Base-by-base conservation (phyloP, 331 rosid species). In the Telfairia occidentalis region DNA sequence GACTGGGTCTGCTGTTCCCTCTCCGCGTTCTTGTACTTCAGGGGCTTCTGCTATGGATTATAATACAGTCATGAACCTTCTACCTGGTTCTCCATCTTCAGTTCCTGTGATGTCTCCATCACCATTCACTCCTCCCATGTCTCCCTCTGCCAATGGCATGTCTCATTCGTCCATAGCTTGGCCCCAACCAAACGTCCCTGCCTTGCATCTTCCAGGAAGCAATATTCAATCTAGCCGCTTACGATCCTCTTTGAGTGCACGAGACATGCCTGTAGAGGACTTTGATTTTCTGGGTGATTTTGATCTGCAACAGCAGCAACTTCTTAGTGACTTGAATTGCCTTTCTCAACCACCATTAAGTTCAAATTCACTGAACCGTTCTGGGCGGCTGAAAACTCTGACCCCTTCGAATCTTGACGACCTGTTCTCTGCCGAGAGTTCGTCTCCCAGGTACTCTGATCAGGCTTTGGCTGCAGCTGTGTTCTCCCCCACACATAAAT, bases 151-250 rank as follows among this genome's bases (percentile, higher is more conserved):
- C 16, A 89, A 86, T 71, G 98, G 91, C 84, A 90, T 92, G 84
- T 84, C 96, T 16, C 96, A 88, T 82, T 48, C 86, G 5, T 81
- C 95, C 6, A 75, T 79, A 54, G 86, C 86, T 57, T 92, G 98
- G 98, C 90, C 98, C 21, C 98, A 92, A 79, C 98, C 96, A 9
- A 92, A 92, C 66, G 90, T 92, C 46, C 98, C 98, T 7, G 91
- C 92, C 48, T 78, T 92, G 84, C 97, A 89, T 89, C 96, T 92
- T 21, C 90, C 97, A 0, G 96, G 93, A 76, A 90, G 97, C 85
- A 92, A 87, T 84, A 37, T 90, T 57, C 96, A 89, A 76, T 92
- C 98, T 11, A 90, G 98, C 77, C 96, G 97, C 1, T 78, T 92
- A 89, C 89, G 98, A 84, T 87, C 98, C 73, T 89, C 98, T 40